phyloP scores from a whole-genome alignment of 805 yeast species.

The Metschnikowia vanudenii region DNA sequence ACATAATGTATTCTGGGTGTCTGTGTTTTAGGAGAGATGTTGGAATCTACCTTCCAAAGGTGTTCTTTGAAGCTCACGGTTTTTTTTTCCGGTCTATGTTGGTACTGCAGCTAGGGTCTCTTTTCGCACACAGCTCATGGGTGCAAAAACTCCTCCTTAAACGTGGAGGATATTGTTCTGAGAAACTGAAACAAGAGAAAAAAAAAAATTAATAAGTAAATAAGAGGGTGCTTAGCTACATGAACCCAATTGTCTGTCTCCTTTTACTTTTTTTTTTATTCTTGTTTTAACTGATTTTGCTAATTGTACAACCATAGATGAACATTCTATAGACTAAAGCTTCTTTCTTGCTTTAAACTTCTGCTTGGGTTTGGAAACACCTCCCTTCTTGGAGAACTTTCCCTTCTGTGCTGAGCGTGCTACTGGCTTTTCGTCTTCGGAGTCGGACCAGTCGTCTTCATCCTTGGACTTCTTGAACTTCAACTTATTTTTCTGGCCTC shows the following conservation, averaged over 20 bases:
- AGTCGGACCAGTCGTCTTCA: conserved; percentile 48
- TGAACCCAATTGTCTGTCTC: too few relatives aligned
- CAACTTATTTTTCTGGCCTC: conserved; percentile 90
- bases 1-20: conserved; percentile 8
- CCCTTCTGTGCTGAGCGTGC: conserved; percentile 10
- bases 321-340: conserved; percentile 32
- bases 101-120: background rate
- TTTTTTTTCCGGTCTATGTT: background rate
- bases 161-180: too few relatives aligned
- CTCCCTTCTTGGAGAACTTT: conserved; percentile 23
- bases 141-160: conserved; percentile 1
- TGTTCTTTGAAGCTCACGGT: background rate
- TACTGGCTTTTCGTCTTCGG: conserved; percentile 34
- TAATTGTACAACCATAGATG: background rate
- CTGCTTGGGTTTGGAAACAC: conserved; percentile 40
- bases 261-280: background rate
- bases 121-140: background rate
- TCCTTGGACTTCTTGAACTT: conserved; percentile 73
- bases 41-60: too few relatives aligned
- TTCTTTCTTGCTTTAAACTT: conserved; percentile 61
- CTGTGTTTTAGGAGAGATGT: background rate
- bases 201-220: too few relatives aligned
- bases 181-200: too few relatives aligned
- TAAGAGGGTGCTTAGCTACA: background rate
- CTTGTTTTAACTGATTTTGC: background rate